These are phyloP conservation scores for Trypanosoma cruzi DNA, from an alignment of 208 protist genomes.

Conservation along the genomic window DNA sequence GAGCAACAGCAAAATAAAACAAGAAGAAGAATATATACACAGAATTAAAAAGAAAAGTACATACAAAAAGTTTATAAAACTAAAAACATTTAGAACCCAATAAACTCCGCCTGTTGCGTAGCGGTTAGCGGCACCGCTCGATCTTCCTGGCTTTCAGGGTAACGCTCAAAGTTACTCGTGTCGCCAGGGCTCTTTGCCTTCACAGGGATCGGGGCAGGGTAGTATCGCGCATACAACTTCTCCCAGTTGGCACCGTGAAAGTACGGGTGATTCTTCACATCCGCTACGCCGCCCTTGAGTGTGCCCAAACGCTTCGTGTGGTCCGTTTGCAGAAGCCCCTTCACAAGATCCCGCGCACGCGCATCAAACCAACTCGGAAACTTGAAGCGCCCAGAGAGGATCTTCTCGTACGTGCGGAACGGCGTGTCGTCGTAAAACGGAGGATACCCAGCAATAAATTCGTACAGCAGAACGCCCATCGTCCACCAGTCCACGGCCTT, in stretches of 20 bases:
- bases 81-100: constrained; percentile 46
- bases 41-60: constrained; percentile 28
- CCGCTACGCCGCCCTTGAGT: constrained; percentile 84
- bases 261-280: constrained; percentile 96
- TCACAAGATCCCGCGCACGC: constrained; percentile 81
- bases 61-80: no score
- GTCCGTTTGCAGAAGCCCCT: constrained; percentile 86
- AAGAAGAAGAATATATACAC: no score
- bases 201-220: constrained; percentile 83
- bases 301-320: constrained; percentile 90
- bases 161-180: constrained; percentile 90
- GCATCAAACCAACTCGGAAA: constrained; percentile 88
- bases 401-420: constrained; percentile 90
- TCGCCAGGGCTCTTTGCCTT: constrained; percentile 78
- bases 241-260: constrained; percentile 95
- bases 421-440: constrained; percentile 94
- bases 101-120: constrained; percentile 87
- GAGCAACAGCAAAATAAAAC: background rate
- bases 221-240: constrained; percentile 77
- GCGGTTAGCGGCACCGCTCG: constrained; percentile 50
- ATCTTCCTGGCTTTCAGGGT: constrained; percentile 82
- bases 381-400: constrained; percentile 77
- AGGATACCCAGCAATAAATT: constrained; percentile 94
- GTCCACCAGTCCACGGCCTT: constrained; percentile 98
- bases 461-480: constrained; percentile 95